Base-by-base conservation (phyloP, 257 asterid species). In the Plantago elongata region DNA sequence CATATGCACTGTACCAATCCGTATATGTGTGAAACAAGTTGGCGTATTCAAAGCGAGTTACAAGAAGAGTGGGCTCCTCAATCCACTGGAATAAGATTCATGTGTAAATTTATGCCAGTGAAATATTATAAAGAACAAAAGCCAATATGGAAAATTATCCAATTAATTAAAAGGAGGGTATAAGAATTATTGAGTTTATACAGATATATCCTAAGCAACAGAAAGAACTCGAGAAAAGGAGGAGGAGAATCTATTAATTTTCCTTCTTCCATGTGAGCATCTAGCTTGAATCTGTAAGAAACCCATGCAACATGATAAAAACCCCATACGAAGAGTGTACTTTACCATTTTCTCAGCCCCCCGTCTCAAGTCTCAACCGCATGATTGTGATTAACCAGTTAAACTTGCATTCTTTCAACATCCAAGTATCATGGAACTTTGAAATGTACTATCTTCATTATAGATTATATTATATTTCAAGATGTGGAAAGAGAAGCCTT, bases 1-100 rank as follows among this genome's bases (percentile, higher is more conserved):
- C 86, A 30, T 93, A 93, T n/a, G 97, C 79, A 64, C 97, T 89
- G 71, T 93, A 93, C 97, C 97, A 93, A 73, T 93, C 99, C 14
- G 99, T 93, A 61, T 87, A 65, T 11, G 99, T 93, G 85, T 93
- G 99, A 72, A 89, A 93, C 72, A 93, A 44, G 75, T 93, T 93
- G 51, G 99, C 99, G 55, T 93, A 93, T 72, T 93, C 99, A 37
- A 85, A 93, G 9, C 99, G 94, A 16, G 96, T 93, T 15, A 89
- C 83, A 51, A 89, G 74, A 74, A 93, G 78, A 15, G 88, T 69
- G 13, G 99, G 99, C 77, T 93, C 97, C 74, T 93, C 96, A 57
- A 93, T 71, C 97, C 99, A 93, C 99, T 93, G 89, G 66, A 80
- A 78, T 45, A 18, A 61, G 49, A 67, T 5, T 55, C 65, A n/a